A percentile compares a stretch with the other conserved stretches of the same genome.
phyloP scores from a whole-genome alignment of 129 eudicot genomes.

The Arctium minus region DNA sequence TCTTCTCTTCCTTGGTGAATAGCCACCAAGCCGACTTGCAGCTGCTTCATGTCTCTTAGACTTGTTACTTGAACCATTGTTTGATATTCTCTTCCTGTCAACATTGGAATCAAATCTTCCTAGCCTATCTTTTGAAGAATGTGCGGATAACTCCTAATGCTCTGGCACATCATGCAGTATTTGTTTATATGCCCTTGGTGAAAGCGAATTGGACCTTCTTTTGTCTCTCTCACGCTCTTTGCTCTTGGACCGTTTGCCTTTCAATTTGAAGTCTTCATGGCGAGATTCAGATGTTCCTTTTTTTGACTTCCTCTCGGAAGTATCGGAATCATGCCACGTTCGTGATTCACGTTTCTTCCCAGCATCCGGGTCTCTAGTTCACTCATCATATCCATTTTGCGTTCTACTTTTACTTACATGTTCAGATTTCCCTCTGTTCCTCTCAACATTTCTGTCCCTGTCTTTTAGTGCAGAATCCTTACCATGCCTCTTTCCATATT shows the following conservation, averaged over 20 bases:
- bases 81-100: constrained; percentile 47
- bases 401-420: constrained; percentile 46
- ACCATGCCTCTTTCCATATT: constrained; percentile 39
- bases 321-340: constrained; percentile 33
- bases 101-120: constrained; percentile 44
- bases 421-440: constrained; percentile 48
- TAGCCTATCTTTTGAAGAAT: constrained; percentile 63
- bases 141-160: constrained; percentile 41
- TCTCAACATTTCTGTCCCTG: constrained; percentile 38
- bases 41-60: constrained; percentile 48
- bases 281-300: constrained; percentile 31
- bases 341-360: constrained; percentile 43
- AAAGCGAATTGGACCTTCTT: constrained; percentile 54
- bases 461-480: constrained; percentile 35
- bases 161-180: constrained; percentile 42
- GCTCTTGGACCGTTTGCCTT: constrained; percentile 69
- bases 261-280: constrained; percentile 50
- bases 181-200: constrained; percentile 54
- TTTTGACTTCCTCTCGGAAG: constrained; percentile 42
- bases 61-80: constrained; percentile 57
- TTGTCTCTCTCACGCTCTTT: constrained; percentile 61
- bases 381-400: constrained; percentile 50
- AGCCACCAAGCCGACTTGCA: constrained; percentile 86
- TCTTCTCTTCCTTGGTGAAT: constrained; percentile 98
- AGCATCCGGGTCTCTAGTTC: constrained; percentile 37